Evolutionary conservation across 768 basidiomycete species (phyloP).

Genomic region (Symmetrospora coprosmae): DNA sequence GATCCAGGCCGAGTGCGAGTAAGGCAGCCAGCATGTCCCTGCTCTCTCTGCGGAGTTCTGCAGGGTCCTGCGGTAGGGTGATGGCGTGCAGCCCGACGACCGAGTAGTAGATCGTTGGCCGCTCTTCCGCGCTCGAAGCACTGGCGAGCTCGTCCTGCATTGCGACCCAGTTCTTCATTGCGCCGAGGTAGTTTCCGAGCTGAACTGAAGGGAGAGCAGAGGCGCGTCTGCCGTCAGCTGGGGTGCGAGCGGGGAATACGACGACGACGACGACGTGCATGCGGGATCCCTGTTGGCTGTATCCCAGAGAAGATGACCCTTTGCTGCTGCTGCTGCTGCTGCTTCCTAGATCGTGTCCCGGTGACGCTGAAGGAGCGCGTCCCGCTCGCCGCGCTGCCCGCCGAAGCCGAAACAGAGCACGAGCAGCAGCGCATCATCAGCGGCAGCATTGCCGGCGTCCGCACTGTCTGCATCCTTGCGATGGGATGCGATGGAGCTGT

Average conservation of each 20-base stretch:
- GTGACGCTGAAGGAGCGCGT: no score
- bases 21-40: conserved; percentile 67
- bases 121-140: conserved; percentile 33
- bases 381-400: no score
- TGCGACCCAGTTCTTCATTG: conserved; percentile 73
- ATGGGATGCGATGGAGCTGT: no score
- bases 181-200: conserved; percentile 90
- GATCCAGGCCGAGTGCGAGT: conserved; percentile 72
- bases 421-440: no score
- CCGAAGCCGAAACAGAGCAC: no score
- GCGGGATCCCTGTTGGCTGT: conserved; percentile 81
- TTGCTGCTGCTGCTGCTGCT: no score
- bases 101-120: conserved; percentile 55
- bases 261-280: conserved; percentile 44
- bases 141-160: conserved; percentile 46
- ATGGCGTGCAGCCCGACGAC: conserved; percentile 91
- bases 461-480: no score
- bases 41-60: conserved; percentile 48
- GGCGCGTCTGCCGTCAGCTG: not conserved
- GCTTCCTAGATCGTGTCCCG: no score
- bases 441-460: no score
- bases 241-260: no score
- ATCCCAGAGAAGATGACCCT: conserved; percentile 68
- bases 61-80: conserved; percentile 75
- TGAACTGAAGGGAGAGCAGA: conserved; percentile 35